Evolutionary conservation across 2,329 filamentous ascomycete species (phyloP), one percentile per base, ranked within the genome.

Genomic region (Fusarium fujikuroi): DNA sequence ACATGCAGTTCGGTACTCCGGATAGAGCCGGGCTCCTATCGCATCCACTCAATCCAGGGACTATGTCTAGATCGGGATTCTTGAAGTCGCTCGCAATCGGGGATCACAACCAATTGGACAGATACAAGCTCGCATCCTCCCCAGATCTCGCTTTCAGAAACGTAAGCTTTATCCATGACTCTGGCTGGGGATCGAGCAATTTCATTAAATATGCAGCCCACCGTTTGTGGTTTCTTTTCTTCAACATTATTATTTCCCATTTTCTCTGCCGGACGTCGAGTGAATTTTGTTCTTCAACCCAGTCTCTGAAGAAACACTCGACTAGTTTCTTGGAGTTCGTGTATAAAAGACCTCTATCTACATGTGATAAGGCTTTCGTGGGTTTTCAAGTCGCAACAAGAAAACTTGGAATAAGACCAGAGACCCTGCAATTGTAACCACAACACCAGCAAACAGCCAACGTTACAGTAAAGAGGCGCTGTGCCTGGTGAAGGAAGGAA

Each of bases 21-120:
- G 66, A 63, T 61, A 54, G 53, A 54, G 34, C 59, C 54, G 56
- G 72, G 60, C 69, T 75, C 74, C 69, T 77, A 74, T 77, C 73
- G 73, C 76, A 67, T 58, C 76, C 76, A 78, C 76, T 75, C 72
- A 49, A 70, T 56, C 49, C 68, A 67, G 75, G 59, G 69, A 65
- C 76, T 78, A 76, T 75, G 73, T 69, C 76, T 75, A 63, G 68
- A 78, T 78, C 73, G 76, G 76, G 67, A 19, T 53, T 71, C 58
- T 63, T 76, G 72, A 66, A 72, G 50, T 64, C 64, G 62, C 67
- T 77, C 70, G 72, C 73, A 72, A 78, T 74, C 73, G 73, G 50
- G 66, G 42, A 63, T 42, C 60, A 63, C 64, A 68, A 66, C 73
- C 75, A 77, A 78, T 78, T 78, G 71, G 66, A 70, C 64, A 64